Evolutionary conservation across 2,329 filamentous ascomycete species (phyloP), one percentile per base, ranked within the genome.

Genomic region (Curvularia lunata): DNA sequence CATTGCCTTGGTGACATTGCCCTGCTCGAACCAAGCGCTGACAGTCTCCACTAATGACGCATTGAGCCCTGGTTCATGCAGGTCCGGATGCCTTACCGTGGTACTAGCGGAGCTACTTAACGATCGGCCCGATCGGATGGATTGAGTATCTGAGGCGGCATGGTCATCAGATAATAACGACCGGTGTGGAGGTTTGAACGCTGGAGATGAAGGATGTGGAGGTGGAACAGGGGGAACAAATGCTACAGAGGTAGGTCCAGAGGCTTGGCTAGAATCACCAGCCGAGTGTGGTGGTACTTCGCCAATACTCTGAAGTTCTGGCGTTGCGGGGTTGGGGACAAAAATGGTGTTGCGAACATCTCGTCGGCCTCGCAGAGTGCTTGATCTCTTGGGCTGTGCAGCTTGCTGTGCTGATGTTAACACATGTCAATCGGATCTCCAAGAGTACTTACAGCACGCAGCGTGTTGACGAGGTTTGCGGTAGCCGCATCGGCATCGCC

Each of bases 291-390:
- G 67, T 48, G 66, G 74, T 52, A 63, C 71, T 52, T 70, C 75
- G 51, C 70, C 75, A 59, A 76, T 75, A 62, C 72, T 72, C 50
- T 73, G 74, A 46, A 76, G 58, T 53, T 79, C 77, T 37, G 77
- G 75, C 10, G 75, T 66, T 16, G 70, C 66, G 23, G 73, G 74
- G 50, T 71, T 76, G 6, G 91, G 89, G 62, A 93, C 83, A 71
- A 95, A 94, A 53, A 97, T 88, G 1, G 93, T 97, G 77, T 96
- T 96, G 58, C 94, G 87, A 62, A 96, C 91, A 74, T 98, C 94
- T 72, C 95, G 86, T 59, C 95, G 89, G 50, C 95, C 95, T 65
- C 95, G 86, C 16, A 96, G 82, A 13, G 92, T 97, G 45, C 91
- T 89, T 13, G 85, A 80, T 58, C 78, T 75, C 40, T 77, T 76